Conservation (phyloP, 2,329 filamentous ascomycete genomes). For the Aspergillus sp. region DNA sequence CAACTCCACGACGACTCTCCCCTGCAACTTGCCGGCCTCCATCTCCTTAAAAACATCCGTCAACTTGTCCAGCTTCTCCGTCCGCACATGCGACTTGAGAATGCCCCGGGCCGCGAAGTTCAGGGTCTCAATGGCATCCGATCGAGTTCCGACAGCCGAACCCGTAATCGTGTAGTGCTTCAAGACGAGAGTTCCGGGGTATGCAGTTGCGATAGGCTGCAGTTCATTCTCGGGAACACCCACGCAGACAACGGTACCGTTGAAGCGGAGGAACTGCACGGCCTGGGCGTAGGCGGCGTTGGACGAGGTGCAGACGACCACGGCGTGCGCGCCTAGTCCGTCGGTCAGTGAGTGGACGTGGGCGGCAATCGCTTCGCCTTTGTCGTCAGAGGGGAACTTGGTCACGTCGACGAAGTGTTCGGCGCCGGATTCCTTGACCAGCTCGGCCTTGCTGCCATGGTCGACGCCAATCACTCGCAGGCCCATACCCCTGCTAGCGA, state of each 20-base stretch:
- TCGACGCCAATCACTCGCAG: slow-evolving; percentile 60
- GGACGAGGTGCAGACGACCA: slow-evolving; percentile 48
- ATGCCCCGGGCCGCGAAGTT: slow-evolving; percentile 43
- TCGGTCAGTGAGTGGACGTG: slow-evolving; percentile 51
- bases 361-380: slow-evolving; percentile 42
- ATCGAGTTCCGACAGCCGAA: slow-evolving; percentile 44
- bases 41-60: slow-evolving; percentile 41
- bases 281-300: slow-evolving; percentile 46
- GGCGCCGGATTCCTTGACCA: slow-evolving; percentile 54
- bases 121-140: slow-evolving; percentile 43
- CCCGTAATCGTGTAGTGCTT: slow-evolving; percentile 42
- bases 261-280: slow-evolving; percentile 40
- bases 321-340: slow-evolving; percentile 53
- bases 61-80: slow-evolving; percentile 43
- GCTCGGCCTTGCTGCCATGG: slow-evolving; percentile 51
- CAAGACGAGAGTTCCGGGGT: slow-evolving; percentile 35
- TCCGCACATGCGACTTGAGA: slow-evolving; percentile 38
- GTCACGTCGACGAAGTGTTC: slow-evolving; percentile 60
- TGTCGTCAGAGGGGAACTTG: slow-evolving; percentile 39
- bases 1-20: slow-evolving; percentile 43
- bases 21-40: slow-evolving; percentile 37
- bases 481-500: slow-evolving; percentile 53
- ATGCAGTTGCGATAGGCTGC: slow-evolving; percentile 39
- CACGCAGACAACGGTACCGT: slow-evolving; percentile 46
- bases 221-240: slow-evolving; percentile 43